Evolutionary conservation across 306 rosid species (phyloP), one percentile per base, ranked within the genome.

Genomic region (Lupinus albus): DNA sequence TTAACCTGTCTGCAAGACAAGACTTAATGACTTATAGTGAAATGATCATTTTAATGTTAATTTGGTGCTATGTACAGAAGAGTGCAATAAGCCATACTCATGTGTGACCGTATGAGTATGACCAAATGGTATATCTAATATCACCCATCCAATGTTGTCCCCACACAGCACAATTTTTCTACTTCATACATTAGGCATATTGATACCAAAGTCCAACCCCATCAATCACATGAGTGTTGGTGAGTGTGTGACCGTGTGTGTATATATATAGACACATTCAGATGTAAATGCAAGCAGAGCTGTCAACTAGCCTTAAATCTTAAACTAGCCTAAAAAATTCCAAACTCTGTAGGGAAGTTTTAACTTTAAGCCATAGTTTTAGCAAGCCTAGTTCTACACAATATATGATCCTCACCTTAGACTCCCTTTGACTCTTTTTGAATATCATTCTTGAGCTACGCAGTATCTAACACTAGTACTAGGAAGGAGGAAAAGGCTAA

Each of bases 61-160:
- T 59, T 39, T 17, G 44, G 61, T 18, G 68, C 71, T 58, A 63
- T 44, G 71, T 64, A 71, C 56, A 49, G 28, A 68, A 21, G 61
- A 73, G 46, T 66, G 65, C 71, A 62, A 79, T 79, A 68, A 78
- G 78, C 61, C 80, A 10, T 68, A 55, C 81, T 74, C 85, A 80
- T 78, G 86, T 89, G 82, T 78, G 79, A 78, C 74, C 54, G 83
- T 73, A 80, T 66, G 64, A 67, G 83, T 73, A 80, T 66, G 64
- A 67, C 64, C 32, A 78, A 70, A 72, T 25, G 64, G 84, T 73
- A 79, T 81, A 68, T 76, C 79, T 72, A 79, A 80, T 79, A 72
- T 78, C 81, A 78, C 88, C 92, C 92, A 81, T 84, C 86, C 95
- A 57, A 85, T 87, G 46, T 4, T 87, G 95, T 75, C 89, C 95